Conservation (phyloP, 2,329 filamentous ascomycete species). For the Purpureocillium lavendulum region DNA sequence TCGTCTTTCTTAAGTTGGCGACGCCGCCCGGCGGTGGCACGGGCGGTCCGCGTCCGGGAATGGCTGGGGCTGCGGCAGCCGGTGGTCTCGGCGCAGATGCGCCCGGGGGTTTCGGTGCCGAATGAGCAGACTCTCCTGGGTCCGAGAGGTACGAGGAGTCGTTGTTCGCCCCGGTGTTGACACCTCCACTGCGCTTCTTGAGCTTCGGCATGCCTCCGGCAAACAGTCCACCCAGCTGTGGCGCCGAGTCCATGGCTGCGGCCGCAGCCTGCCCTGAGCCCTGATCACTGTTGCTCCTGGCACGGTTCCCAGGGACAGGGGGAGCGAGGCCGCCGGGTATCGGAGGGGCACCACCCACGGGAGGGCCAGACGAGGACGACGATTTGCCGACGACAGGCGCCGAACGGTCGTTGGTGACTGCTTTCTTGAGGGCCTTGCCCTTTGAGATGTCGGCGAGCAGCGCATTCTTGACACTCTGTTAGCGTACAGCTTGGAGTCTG, state of each 20-base stretch:
- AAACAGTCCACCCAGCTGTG: constrained; percentile 82
- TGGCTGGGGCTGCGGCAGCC: constrained; percentile 46
- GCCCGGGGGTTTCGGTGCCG: constrained; percentile 36
- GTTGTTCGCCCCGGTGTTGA: constrained; percentile 54
- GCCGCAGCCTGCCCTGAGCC: constrained; percentile 36
- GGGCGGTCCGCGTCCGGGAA: constrained; percentile 38
- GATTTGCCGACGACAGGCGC: constrained; percentile 53
- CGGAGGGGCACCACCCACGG: constrained; percentile 70
- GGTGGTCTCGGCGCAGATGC: constrained; percentile 53
- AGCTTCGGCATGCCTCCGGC: constrained; percentile 93
- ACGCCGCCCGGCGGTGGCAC: constrained; percentile 35
- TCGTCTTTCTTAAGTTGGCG: constrained; percentile 50
- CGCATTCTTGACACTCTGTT: constrained; percentile 53
- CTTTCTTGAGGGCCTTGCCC: constrained; percentile 71
- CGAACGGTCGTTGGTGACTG: constrained; percentile 86
- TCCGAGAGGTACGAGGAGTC: constrained; percentile 74
- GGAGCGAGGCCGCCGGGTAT: constrained; percentile 64
- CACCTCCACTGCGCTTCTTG: constrained; percentile 73
- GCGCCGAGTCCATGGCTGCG: constrained; percentile 49
- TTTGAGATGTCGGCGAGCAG: constrained; percentile 83
- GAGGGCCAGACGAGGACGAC: constrained; percentile 39
- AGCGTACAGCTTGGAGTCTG: constrained; percentile 2
- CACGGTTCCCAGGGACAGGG: constrained; percentile 60
- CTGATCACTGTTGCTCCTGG: constrained; percentile 78
- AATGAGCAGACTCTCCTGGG: constrained; percentile 39